Evolutionary conservation across 148 eudicot genomes (phyloP).

Genomic region (Camellia lanceoleosa): DNA sequence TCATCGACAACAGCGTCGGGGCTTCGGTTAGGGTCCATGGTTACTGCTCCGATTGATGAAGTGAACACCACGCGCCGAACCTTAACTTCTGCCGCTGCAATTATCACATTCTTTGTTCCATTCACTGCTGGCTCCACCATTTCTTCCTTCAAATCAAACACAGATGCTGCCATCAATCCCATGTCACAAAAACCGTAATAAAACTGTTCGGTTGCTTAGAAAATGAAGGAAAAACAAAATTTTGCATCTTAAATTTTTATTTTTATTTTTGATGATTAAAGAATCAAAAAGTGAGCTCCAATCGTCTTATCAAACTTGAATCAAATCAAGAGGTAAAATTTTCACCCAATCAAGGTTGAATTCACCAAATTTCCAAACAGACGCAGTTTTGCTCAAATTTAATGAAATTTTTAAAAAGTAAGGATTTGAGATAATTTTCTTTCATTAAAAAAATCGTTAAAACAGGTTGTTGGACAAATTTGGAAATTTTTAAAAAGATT

Average conservation of each 20-base stretch:
- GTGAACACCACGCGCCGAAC: slow-evolving; percentile 92
- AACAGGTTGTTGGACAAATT: too few relatives aligned
- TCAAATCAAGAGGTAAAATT: too few relatives aligned
- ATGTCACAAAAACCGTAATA: background rate
- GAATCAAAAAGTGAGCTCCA: too few relatives aligned
- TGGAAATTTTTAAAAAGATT: too few relatives aligned
- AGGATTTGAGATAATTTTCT: too few relatives aligned
- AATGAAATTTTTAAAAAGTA: too few relatives aligned
- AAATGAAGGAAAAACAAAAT: background rate
- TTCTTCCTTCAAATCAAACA: slow-evolving; percentile 53
- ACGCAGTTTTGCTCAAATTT: too few relatives aligned
- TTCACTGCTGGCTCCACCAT: slow-evolving; percentile 97
- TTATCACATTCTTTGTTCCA: slow-evolving; percentile 76
- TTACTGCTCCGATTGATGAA: slow-evolving; percentile 85
- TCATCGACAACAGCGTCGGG: slow-evolving; percentile 82
- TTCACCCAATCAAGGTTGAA: too few relatives aligned
- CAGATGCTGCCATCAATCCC: background rate
- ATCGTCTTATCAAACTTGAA: too few relatives aligned
- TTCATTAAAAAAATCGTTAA: too few relatives aligned
- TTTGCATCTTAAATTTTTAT: background rate
- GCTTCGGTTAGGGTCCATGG: slow-evolving; percentile 83
- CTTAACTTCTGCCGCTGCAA: slow-evolving; percentile 71
- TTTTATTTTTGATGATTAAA: too few relatives aligned
- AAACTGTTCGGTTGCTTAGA: slow-evolving; percentile 4
- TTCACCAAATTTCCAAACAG: too few relatives aligned